These are phyloP conservation scores for Alternaria ventricosa DNA, from an alignment of 2,329 filamentous ascomycete genomes.

Conservation along the genomic window DNA sequence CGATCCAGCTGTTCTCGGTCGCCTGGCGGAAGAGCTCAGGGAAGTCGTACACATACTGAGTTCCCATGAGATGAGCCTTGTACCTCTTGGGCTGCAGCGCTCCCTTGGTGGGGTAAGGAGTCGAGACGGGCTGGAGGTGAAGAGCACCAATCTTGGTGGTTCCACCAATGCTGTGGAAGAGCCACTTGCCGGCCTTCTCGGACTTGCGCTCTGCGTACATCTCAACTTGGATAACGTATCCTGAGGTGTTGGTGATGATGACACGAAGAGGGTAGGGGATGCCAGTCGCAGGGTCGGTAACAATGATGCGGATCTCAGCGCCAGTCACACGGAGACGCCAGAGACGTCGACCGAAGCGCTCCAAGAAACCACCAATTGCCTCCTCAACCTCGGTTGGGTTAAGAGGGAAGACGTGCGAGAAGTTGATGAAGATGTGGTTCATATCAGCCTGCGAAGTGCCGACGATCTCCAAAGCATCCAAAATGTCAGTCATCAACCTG, in stretches of 20 bases:
- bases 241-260: conserved; percentile 97
- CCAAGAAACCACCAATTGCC: conserved; percentile 91
- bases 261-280: conserved; percentile 91
- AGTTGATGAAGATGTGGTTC: conserved; percentile 99
- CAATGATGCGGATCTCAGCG: conserved; percentile 97
- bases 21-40: conserved; percentile 98
- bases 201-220: conserved; percentile 98
- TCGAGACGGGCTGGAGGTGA: conserved; percentile 88
- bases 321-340: conserved; percentile 97
- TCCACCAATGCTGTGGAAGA: conserved; percentile 97
- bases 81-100: conserved; percentile 98
- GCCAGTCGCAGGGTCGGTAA: conserved; percentile 86
- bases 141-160: conserved; percentile 94
- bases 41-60: conserved; percentile 99
- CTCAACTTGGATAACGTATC: conserved; percentile 97
- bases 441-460: conserved; percentile 99
- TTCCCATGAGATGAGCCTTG: conserved; percentile 99
- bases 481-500: conserved; percentile 94
- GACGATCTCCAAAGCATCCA: conserved; percentile 97
- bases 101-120: conserved; percentile 97
- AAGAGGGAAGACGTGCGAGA: conserved; percentile 94
- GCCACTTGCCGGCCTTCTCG: conserved; percentile 91
- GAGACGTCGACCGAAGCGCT: conserved; percentile 91
- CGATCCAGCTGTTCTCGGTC: conserved; percentile 92
- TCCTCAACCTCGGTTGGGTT: conserved; percentile 89